phyloP scores from a whole-genome alignment of 352 stramenopile species.

The Globisporangium okanoganense region DNA sequence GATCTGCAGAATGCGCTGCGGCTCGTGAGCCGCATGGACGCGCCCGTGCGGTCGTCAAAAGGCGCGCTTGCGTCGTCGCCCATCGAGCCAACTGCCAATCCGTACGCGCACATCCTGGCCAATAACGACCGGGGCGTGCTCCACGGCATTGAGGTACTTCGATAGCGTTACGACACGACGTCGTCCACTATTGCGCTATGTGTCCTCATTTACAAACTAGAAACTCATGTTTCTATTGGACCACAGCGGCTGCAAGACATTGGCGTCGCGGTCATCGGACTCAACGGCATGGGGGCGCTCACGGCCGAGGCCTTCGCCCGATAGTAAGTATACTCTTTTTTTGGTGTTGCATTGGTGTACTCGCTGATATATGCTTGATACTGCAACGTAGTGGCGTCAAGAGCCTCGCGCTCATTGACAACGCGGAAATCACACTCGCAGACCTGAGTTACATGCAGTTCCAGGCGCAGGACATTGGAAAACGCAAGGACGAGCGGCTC shows the following conservation, averaged over 20 bases:
- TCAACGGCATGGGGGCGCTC: constrained; percentile 38
- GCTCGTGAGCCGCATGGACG: constrained; percentile 15
- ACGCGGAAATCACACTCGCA: constrained; percentile 14
- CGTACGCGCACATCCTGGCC: constrained; percentile 33
- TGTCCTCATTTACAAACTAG: too few relatives aligned
- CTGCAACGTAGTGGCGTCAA: constrained; percentile 31
- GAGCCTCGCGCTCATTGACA: constrained; percentile 31
- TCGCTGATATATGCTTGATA: background rate
- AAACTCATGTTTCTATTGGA: too few relatives aligned
- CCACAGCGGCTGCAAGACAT: constrained; percentile 28
- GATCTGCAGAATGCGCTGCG: constrained; percentile 36
- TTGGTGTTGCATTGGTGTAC: too few relatives aligned
- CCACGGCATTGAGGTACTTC: constrained; percentile 36
- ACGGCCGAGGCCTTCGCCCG: constrained; percentile 35
- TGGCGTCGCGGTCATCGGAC: constrained; percentile 35
- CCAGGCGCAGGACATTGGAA: constrained; percentile 27
- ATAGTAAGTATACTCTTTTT: constrained; percentile 33
- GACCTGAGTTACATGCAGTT: constrained; percentile 41
- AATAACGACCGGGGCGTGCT: constrained; percentile 49
- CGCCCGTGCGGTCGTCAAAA: constrained; percentile 11
- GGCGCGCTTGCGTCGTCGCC: constrained; percentile 5
- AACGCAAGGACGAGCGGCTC: constrained; percentile 26
- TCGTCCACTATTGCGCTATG: too few relatives aligned
- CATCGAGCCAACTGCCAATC: constrained; percentile 18
- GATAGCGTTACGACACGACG: too few relatives aligned